Evolutionary conservation across 2,329 filamentous ascomycete species (phyloP), one percentile per base, ranked within the genome.

Genomic region (Talaromyces amestolkiae): DNA sequence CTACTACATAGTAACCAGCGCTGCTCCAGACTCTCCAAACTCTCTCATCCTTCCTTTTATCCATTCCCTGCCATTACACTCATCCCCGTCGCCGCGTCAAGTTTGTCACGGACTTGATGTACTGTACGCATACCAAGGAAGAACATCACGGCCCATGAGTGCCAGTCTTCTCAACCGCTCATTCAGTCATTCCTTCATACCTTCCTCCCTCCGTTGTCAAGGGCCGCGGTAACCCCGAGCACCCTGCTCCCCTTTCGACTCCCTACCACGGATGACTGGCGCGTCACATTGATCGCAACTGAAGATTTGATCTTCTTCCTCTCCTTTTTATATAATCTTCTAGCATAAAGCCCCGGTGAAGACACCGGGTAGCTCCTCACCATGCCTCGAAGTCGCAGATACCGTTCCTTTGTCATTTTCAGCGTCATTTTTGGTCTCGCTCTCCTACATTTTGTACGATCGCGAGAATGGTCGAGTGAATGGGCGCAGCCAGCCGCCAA

Each of bases 371-470:
- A 47, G n/a, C 19, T 45, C 37, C 27, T 43, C 61, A 19, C 47
- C 65, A 83, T 84, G 82, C 74, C 82, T 70, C 80, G 80, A 63
- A 45, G 70, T 81, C 81, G 82, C 62, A 79, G 82, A 69, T 84
- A 83, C 70, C 78, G 82, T 65, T 70, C 80, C 39, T 80, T 81
- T 63, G 68, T 83, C 61, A 69, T 80, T 43, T 80, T 83, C 64
- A 79, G 80, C 37, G 72, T 78, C 63, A 72, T 81, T 63, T 73
- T 79, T 19, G 69, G 81, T 45, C 71, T 82, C 47, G 72, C 81
- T 3, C 74, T 87, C 62, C 81, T 86, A 70, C 83, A 83, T 69
- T 85, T 86, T 68, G 75, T 78, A 39, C 76, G 77, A 58, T 79
- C 82, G 66, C 78, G 77, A 65, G 74, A 80, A 64, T 80, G 78